Base-by-base conservation (phyloP, 176 grass and related monocot genomes). In the Bonia amplexicaulis region DNA sequence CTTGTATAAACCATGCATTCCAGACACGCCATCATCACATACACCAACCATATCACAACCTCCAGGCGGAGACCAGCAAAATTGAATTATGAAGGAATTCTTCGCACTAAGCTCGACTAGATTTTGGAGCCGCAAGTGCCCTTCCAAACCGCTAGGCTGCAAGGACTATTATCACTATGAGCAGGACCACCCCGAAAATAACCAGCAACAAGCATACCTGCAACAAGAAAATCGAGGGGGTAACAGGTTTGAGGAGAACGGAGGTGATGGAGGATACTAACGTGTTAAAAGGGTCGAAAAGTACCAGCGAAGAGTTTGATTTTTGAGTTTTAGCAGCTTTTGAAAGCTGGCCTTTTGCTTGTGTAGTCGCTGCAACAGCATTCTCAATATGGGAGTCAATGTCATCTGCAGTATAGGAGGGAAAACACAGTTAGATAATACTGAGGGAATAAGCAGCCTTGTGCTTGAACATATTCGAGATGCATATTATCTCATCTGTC, bases 161-260 rank as follows among this genome's bases (percentile, higher is more conserved):
- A 62, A 97, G 90, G 61, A 97, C 90, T 70, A 97, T 97, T 53
- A 97, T 93, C 85, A 97, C 90, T 82, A 97, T 97, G 79, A 97
- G 95, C 66, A 97, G 76, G 76, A 97, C 89, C 31, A 95, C 93
- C 44, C 95, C 95, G 61, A 97, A 95, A 79, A 97, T 97, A 75
- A 95, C 95, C 81, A 97, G 72, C 57, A 97, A 82, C 87, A 97
- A 80, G 87, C 95, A 97, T 87, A 93, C 88, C 95, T 97, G 90
- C 84, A 84, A 44, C 12, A 64, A 69, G 14, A 73, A 66, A 80
- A 83, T n/a, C n/a, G 19, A 15, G 15, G 5, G 22, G 16, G 49
- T 51, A 16, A 41, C 3, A 29, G 52, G 35, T 48, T 40, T 35
- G 13, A 81, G 71, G 14, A 73, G 55, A 40, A 31, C 9, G 23